A percentile compares a stretch with the other conserved stretches of the same genome.
Evolutionary conservation across 768 basidiomycete genomes (phyloP).

Genomic region (Auricularia auricula-judae): DNA sequence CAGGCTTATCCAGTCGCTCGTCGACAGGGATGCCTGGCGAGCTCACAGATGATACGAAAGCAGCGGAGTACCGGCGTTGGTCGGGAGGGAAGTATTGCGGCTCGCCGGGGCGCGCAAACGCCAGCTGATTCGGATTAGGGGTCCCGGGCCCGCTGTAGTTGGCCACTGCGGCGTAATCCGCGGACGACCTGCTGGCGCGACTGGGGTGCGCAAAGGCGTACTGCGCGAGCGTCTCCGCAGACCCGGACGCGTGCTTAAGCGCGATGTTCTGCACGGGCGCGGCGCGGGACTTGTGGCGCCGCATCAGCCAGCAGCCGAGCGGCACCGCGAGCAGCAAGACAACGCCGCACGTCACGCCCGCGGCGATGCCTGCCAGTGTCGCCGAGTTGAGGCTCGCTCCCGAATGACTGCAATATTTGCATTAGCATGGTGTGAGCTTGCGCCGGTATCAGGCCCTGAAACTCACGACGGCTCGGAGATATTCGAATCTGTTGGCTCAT

Average conservation of each 20-base stretch:
- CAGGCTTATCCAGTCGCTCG: neutral
- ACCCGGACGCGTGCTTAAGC: neutral
- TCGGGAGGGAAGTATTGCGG: neutral
- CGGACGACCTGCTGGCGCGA: too few relatives aligned
- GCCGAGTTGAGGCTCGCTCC: neutral
- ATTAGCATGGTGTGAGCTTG: too few relatives aligned
- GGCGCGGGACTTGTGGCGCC: neutral
- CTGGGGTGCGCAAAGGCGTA: neutral
- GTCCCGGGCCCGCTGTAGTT: too few relatives aligned
- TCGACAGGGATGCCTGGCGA: neutral
- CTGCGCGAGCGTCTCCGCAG: too few relatives aligned
- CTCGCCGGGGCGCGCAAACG: neutral
- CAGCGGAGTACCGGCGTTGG: neutral
- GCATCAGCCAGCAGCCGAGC: neutral
- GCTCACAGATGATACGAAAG: neutral
- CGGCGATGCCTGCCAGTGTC: neutral
- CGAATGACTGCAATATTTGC: too few relatives aligned
- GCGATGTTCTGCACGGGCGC: neutral
- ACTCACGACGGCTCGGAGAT: too few relatives aligned
- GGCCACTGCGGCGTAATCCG: too few relatives aligned
- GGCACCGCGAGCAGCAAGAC: neutral
- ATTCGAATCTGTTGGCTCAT: too few relatives aligned
- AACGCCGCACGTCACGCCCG: neutral
- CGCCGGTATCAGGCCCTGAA: too few relatives aligned
- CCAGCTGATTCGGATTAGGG: too few relatives aligned